A percentile compares a stretch with the other conserved stretches of the same genome.
Evolutionary conservation across 2,329 filamentous ascomycete genomes (phyloP).

Genomic region (Arthroderma sp.): DNA sequence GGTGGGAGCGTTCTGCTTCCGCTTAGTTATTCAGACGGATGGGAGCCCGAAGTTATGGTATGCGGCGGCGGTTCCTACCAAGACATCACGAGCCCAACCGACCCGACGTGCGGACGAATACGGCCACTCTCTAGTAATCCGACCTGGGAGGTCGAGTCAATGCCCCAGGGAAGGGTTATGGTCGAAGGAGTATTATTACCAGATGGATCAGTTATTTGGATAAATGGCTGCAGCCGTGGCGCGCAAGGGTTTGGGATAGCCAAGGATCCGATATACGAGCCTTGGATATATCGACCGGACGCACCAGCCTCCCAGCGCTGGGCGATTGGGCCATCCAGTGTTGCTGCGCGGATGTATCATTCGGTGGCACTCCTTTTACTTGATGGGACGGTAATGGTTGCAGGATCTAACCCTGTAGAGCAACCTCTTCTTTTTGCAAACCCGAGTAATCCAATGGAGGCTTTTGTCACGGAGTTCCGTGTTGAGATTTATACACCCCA

Average conservation of each 20-base stretch:
- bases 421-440: constrained; percentile 38
- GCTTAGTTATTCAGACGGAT: constrained; percentile 38
- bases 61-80: constrained; percentile 49
- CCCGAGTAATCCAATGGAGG: constrained; percentile 27
- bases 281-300: constrained; percentile 45
- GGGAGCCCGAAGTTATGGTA: constrained; percentile 42
- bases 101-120: constrained; percentile 46
- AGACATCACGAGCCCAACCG: constrained; percentile 45
- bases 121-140: constrained; percentile 37
- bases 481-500: constrained; percentile 50
- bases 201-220: constrained; percentile 46
- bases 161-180: constrained; percentile 47
- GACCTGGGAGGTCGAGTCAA: constrained; percentile 44
- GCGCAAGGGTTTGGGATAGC: constrained; percentile 49
- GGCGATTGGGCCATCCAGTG: constrained; percentile 28
- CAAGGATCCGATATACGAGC: constrained; percentile 39
- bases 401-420: constrained; percentile 49
- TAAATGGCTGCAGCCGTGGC: constrained; percentile 46
- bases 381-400: constrained; percentile 46
- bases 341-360: constrained; percentile 44
- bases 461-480: constrained; percentile 46
- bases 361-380: constrained; percentile 46
- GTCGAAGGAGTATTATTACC: constrained; percentile 47
- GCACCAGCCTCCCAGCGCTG: constrained; percentile 39
- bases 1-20: constrained; percentile 46